Conservation (phyloP, 1,284 basidiomycete species). For the Melampsora americana region DNA sequence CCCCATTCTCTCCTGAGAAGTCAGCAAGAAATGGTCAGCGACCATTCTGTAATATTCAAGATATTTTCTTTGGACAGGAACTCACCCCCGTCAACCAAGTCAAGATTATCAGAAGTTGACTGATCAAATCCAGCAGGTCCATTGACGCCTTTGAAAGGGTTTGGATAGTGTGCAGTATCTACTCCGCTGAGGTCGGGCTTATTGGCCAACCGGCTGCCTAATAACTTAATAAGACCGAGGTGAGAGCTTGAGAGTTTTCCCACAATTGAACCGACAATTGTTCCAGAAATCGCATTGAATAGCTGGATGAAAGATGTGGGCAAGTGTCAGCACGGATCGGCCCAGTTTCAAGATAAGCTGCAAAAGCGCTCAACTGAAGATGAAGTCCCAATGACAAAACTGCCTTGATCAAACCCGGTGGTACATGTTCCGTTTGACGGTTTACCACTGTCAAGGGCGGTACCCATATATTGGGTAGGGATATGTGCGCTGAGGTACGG, state of each 20-base stretch:
- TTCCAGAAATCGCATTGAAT: constrained; percentile 38
- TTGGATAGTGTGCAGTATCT: constrained; percentile 14
- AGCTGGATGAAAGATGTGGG: background rate
- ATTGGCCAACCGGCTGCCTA: background rate
- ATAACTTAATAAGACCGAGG: background rate
- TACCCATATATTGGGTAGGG: constrained; percentile 55
- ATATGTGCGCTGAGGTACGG: constrained; percentile 51
- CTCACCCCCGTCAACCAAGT: constrained; percentile 58
- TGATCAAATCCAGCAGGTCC: constrained; percentile 44
- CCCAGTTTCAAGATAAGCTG: background rate
- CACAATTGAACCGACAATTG: background rate
- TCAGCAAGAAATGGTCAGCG: background rate
- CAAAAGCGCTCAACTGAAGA: constrained; percentile 28
- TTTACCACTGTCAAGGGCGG: constrained; percentile 51
- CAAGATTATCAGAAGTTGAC: constrained; percentile 52
- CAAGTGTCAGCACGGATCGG: background rate
- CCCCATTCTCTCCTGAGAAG: constrained; percentile 19
- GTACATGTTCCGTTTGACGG: constrained; percentile 45
- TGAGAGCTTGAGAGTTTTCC: background rate
- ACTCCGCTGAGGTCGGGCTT: constrained; percentile 54
- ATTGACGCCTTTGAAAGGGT: constrained; percentile 45
- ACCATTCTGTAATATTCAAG: background rate
- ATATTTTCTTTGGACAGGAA: constrained; percentile 53
- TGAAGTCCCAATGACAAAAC: constrained; percentile 28
- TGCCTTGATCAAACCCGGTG: constrained; percentile 30